A percentile compares a stretch with the other conserved stretches of the same genome.
Conservation (phyloP, 2,329 filamentous ascomycete genomes). For the Phoma sp. region DNA sequence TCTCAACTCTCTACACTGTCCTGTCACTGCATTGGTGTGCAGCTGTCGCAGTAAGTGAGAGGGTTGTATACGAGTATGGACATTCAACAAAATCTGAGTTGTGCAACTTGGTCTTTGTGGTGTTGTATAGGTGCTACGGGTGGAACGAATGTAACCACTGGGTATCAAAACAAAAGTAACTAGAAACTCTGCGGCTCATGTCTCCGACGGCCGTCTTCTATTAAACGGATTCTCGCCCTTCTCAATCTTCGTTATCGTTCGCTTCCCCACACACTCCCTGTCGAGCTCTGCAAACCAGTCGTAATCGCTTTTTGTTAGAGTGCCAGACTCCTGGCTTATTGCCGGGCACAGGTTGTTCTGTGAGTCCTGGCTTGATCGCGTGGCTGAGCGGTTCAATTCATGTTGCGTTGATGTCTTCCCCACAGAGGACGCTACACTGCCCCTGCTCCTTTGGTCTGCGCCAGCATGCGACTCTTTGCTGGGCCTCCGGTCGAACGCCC, state of each 20-base stretch:
- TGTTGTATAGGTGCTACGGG: background rate
- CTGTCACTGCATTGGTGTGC: too few species aligned
- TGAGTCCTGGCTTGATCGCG: constrained; percentile 36
- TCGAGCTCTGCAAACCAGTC: constrained; percentile 32
- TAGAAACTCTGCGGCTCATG: background rate
- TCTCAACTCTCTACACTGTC: too few species aligned
- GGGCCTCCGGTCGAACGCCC: constrained; percentile 13
- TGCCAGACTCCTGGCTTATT: constrained; percentile 1
- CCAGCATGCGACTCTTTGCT: constrained; percentile 13
- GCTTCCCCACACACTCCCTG: constrained; percentile 16
- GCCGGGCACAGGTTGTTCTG: constrained; percentile 28
- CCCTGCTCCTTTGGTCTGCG: constrained; percentile 20
- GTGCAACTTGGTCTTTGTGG: too few species aligned
- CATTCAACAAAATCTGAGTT: too few species aligned
- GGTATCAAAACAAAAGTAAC: background rate
- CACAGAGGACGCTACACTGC: background rate
- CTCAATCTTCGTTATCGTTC: constrained; percentile 21
- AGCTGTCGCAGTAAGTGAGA: too few species aligned
- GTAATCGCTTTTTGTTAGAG: constrained; percentile 9
- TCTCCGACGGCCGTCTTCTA: background rate
- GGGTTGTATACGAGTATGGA: too few species aligned
- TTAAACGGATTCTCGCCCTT: constrained; percentile 1
- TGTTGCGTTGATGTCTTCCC: background rate
- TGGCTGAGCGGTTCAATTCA: constrained; percentile 1
- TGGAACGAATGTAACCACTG: background rate